Conservation (phyloP, 2,329 filamentous ascomycete genomes). For the Xylariaceae sp. region DNA sequence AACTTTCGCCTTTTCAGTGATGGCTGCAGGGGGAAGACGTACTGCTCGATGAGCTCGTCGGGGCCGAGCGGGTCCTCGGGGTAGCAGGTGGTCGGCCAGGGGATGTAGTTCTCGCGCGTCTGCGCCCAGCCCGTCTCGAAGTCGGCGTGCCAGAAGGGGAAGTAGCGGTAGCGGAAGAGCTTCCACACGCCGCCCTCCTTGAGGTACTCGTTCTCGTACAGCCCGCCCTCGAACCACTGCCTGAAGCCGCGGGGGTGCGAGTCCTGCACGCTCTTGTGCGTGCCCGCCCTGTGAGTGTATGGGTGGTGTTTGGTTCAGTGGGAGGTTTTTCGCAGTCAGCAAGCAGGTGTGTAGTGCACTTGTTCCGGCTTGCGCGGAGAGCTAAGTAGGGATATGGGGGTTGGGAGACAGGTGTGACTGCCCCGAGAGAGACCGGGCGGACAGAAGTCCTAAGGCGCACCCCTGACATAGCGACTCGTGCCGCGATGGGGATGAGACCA, state of each 20-base stretch:
- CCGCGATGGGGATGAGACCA: too few relatives aligned
- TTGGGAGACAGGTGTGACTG: neutral
- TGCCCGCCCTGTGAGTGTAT: slow-evolving; percentile 38
- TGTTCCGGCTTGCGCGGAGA: too few relatives aligned
- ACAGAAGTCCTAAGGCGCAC: too few relatives aligned
- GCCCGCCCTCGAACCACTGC: slow-evolving; percentile 52
- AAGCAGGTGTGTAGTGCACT: too few relatives aligned
- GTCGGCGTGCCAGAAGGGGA: slow-evolving; percentile 50
- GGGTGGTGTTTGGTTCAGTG: slow-evolving; percentile 10
- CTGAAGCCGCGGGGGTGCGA: slow-evolving; percentile 43
- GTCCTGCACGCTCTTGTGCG: slow-evolving; percentile 42
- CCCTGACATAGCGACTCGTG: too few relatives aligned
- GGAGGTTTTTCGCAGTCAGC: too few relatives aligned
- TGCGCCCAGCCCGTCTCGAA: slow-evolving; percentile 46
- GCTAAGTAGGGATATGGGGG: neutral
- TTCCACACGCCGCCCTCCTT: slow-evolving; percentile 48
- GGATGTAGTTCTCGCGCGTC: slow-evolving; percentile 45
- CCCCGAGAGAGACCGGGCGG: too few relatives aligned
- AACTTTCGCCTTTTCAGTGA: too few relatives aligned
- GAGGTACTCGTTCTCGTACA: slow-evolving; percentile 54
- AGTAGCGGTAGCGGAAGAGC: slow-evolving; percentile 46
- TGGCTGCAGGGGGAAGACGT: too few relatives aligned
- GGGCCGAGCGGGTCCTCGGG: slow-evolving; percentile 44
- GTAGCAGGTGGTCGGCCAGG: slow-evolving; percentile 39
- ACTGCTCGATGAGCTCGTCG: slow-evolving; percentile 44